These are phyloP conservation scores for Umbelopsis isabellina DNA, from an alignment of 192 early-diverging fungal genomes.

Conservation along the genomic window DNA sequence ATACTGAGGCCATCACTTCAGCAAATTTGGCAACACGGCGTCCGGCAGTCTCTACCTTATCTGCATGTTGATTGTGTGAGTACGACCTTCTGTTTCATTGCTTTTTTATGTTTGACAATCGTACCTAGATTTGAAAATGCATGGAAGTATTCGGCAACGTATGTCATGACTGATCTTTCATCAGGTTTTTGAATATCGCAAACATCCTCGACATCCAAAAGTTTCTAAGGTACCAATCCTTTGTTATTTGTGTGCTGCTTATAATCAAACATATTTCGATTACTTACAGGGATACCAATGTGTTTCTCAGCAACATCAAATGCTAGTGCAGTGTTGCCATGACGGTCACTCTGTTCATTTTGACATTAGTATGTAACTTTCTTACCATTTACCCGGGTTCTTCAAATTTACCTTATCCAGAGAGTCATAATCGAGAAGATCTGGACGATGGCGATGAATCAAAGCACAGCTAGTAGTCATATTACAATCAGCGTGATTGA, in stretches of 20 bases:
- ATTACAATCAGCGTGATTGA: not conserved
- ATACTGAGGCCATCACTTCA: constrained; percentile 84
- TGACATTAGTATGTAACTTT: not conserved
- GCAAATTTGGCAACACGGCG: constrained; percentile 92
- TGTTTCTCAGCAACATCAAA: constrained; percentile 93
- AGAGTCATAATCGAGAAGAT: constrained; percentile 85
- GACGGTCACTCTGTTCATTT: constrained; percentile 56
- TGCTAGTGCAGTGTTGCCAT: constrained; percentile 88
- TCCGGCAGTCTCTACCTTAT: constrained; percentile 87
- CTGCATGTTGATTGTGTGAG: constrained; percentile 37
- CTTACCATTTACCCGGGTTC: not conserved
- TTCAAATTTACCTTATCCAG: constrained; percentile 69
- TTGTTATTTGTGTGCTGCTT: not conserved
- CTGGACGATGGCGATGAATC: constrained; percentile 97
- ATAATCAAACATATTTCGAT: not conserved
- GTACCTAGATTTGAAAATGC: constrained; percentile 87
- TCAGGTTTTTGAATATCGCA: constrained; percentile 93
- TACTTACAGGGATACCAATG: constrained; percentile 78
- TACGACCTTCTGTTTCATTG: not conserved
- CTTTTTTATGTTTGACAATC: not conserved
- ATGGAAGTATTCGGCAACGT: constrained; percentile 98
- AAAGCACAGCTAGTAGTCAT: constrained; percentile 71
- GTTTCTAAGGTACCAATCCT: constrained; percentile 47
- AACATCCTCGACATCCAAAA: constrained; percentile 95
- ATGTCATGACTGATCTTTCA: constrained; percentile 97